Evolutionary conservation across 805 yeast genomes (phyloP), one percentile per base, ranked within the genome.

Genomic region (Ogataea nitratoaversa): DNA sequence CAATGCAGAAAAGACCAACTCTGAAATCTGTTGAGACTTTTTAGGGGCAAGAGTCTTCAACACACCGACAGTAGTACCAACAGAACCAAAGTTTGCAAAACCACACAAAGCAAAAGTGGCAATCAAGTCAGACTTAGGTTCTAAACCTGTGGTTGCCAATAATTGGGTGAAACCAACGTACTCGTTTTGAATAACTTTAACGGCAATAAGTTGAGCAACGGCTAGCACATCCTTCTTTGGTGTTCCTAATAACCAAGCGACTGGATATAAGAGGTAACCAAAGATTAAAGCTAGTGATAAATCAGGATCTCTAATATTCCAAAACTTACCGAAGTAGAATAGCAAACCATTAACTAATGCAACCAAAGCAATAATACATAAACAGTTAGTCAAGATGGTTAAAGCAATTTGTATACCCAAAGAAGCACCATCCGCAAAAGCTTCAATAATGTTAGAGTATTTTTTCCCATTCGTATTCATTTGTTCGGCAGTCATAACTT

Each of bases 41-140:
- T 62, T 60, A 32, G 79, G 78, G 29, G 82, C 78, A 51, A 78
- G 60, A 36, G 78, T 68, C 44, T 75, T 71, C 50, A 78, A 67
- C 31, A 78, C 82, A 53, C 83, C 82, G 43, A 78, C 59, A 43
- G 76, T 77, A 43, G 77, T 76, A 51, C 82, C 84, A 47, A 78
- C 65, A 5, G 81, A 73, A 23, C 83, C 84, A 34, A 78, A 62
- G 59, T 78, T 78, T 27, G 82, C 74, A 57, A 78, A 78, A 1
- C 84, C 82, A 65, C 83, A 78, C 31, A 76, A 68, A 16, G 79
- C 78, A 47, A 76, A 78, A 16, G 83, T 78, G 27, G 82, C 81
- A 51, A 78, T 63, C 52, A 78, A 62, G 27, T 66, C 66, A 29
- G 77, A 76, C 59, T 83, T 71, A 38, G 65, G 59, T 28, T 76